Percentiles rank a stretch among this genome's conserved stretches.
These are phyloP conservation scores for Cronartium quercuum DNA, from an alignment of 1,284 basidiomycete genomes.

Conservation along the genomic window DNA sequence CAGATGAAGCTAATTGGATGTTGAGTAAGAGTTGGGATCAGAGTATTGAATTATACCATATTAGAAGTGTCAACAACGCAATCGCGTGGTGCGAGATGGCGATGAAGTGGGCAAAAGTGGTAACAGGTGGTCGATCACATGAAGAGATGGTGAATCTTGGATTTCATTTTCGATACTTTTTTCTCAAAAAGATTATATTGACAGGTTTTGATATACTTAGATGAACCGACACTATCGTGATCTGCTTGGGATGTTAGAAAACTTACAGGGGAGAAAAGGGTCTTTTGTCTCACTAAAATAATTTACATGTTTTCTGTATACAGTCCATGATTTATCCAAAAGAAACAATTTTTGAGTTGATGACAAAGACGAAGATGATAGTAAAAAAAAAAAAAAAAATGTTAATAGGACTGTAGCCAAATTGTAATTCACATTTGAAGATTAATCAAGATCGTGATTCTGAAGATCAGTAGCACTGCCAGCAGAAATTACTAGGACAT, in stretches of 20 bases:
- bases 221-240: conserved; percentile 39
- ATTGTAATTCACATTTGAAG: too few relatives aligned
- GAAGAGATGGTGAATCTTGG: conserved; percentile 33
- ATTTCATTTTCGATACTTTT: not conserved
- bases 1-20: conserved; percentile 37
- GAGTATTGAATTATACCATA: conserved; percentile 29
- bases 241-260: conserved; percentile 25
- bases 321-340: too few relatives aligned
- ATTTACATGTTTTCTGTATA: too few relatives aligned
- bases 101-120: conserved; percentile 32
- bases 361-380: too few relatives aligned
- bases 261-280: not conserved
- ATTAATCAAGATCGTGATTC: too few relatives aligned
- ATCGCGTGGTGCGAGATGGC: conserved; percentile 37
- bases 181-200: not conserved
- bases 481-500: too few relatives aligned
- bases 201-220: not conserved
- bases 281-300: too few relatives aligned
- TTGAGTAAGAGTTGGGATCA: conserved; percentile 37
- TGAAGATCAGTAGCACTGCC: too few relatives aligned
- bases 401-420: too few relatives aligned
- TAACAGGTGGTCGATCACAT: conserved; percentile 25
- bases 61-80: conserved; percentile 4
- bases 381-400: too few relatives aligned
- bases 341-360: too few relatives aligned